Percentiles rank a stretch among this genome's conserved stretches.
phyloP scores from a whole-genome alignment of 129 eudicot species.

The Pittosporum tobira region DNA sequence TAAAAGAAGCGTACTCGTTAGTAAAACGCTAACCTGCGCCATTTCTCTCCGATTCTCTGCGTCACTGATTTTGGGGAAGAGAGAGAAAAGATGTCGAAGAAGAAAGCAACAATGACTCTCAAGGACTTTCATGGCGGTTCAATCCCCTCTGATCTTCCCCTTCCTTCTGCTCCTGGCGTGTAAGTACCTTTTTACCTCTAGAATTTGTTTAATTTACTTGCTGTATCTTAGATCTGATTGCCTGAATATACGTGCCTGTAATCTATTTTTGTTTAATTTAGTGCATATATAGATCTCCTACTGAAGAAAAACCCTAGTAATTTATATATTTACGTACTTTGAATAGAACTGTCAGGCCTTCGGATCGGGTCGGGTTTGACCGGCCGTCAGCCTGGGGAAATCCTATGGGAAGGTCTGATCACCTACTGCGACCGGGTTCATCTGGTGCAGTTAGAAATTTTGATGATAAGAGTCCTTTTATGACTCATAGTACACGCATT shows the following conservation, averaged over 20 bases:
- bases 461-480: slow-evolving; percentile 69
- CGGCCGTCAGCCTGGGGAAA: slow-evolving; percentile 53
- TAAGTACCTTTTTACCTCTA: slow-evolving; percentile 23
- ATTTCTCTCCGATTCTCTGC: too few relatives aligned
- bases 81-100: slow-evolving; percentile 65
- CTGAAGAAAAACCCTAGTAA: slow-evolving; percentile 41
- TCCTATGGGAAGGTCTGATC: slow-evolving; percentile 61
- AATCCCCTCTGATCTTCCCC: slow-evolving; percentile 88
- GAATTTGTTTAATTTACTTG: background rate
- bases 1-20: too few relatives aligned
- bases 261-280: slow-evolving; percentile 3
- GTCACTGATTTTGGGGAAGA: too few relatives aligned
- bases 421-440: slow-evolving; percentile 74
- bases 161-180: slow-evolving; percentile 98
- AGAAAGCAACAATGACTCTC: slow-evolving; percentile 97
- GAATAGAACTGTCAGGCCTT: slow-evolving; percentile 58
- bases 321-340: slow-evolving; percentile 1
- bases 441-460: slow-evolving; percentile 65
- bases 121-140: slow-evolving; percentile 98
- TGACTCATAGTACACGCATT: slow-evolving; percentile 38
- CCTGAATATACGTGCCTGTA: background rate
- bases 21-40: too few relatives aligned
- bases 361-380: slow-evolving; percentile 61
- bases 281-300: too few relatives aligned
- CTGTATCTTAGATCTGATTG: slow-evolving; percentile 26